These are phyloP conservation scores for Cyberlindnera mrakii DNA, from an alignment of 805 yeast genomes.

Conservation along the genomic window DNA sequence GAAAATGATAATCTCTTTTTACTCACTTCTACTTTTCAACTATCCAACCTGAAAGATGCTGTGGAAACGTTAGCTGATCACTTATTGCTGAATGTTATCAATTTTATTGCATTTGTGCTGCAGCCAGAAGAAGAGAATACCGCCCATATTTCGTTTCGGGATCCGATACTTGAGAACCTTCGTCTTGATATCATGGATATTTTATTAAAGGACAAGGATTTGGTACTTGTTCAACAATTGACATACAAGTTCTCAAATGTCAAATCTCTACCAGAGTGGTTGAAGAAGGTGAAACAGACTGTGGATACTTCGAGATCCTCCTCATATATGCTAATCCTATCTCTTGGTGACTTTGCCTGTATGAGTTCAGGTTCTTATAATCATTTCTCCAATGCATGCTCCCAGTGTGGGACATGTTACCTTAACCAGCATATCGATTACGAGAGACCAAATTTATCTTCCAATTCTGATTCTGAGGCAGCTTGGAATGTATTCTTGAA, in stretches of 20 bases:
- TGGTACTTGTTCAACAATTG: not conserved
- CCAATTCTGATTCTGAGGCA: not conserved
- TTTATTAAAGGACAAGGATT: not conserved
- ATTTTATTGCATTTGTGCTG: slow-evolving; percentile 6
- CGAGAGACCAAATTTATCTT: slow-evolving; percentile 24
- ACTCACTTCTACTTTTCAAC: slow-evolving; percentile 7
- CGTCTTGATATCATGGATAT: slow-evolving; percentile 9
- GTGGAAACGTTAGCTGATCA: not conserved
- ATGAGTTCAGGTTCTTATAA: slow-evolving; percentile 26
- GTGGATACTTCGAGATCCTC: slow-evolving; percentile 1
- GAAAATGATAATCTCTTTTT: not conserved
- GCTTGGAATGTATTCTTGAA: not conserved
- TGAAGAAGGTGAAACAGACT: not conserved
- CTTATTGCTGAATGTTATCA: slow-evolving; percentile 8
- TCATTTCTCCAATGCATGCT: slow-evolving; percentile 6
- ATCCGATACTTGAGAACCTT: slow-evolving; percentile 12
- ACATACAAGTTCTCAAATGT: not conserved
- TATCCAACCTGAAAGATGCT: slow-evolving; percentile 3
- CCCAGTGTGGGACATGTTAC: slow-evolving; percentile 7
- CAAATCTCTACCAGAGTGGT: slow-evolving; percentile 5
- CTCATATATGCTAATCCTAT: slow-evolving; percentile 24
- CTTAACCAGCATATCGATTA: slow-evolving; percentile 16
- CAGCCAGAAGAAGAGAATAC: slow-evolving; percentile 1
- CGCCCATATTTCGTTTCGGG: slow-evolving; percentile 10
- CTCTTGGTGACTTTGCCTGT: slow-evolving; percentile 37